Conservation (phyloP, 2,329 filamentous ascomycete species). For the Colletotrichum sp. region DNA sequence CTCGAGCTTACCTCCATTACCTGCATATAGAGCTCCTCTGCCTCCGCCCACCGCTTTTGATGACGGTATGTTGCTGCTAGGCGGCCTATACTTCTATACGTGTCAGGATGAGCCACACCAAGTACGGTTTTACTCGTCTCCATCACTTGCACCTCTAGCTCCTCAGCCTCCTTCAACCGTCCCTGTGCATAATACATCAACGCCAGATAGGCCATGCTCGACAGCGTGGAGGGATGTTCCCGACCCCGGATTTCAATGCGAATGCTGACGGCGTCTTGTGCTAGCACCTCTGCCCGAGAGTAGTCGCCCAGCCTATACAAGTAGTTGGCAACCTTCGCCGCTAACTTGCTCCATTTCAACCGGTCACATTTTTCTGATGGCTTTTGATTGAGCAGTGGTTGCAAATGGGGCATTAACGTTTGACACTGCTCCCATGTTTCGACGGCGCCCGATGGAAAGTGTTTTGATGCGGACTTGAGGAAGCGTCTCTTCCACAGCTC, state of each 20-base stretch:
- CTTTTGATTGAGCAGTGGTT: not conserved
- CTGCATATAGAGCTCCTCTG: not conserved
- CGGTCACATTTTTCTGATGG: not conserved
- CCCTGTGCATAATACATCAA: fast-evolving
- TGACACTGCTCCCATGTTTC: not conserved
- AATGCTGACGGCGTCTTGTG: not conserved
- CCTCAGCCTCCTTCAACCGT: not conserved
- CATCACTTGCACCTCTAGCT: not conserved
- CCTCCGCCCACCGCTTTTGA: not conserved
- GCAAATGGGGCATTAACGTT: not conserved
- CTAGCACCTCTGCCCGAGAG: not conserved
- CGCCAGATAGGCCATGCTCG: fast-evolving
- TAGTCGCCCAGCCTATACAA: not conserved
- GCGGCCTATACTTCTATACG: not conserved
- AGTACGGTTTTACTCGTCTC: not conserved
- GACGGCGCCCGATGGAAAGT: not conserved
- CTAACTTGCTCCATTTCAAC: not conserved
- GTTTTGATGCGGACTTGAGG: not conserved
- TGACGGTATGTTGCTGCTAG: not conserved
- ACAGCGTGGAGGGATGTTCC: not conserved
- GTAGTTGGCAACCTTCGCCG: constrained; percentile 10
- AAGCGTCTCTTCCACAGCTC: constrained; percentile 15
- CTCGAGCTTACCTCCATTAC: not conserved
- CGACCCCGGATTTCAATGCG: not conserved
- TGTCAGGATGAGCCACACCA: not conserved